These are phyloP conservation scores for Centaurea solstitialis DNA, from an alignment of 129 eudicot genomes.

Conservation along the genomic window DNA sequence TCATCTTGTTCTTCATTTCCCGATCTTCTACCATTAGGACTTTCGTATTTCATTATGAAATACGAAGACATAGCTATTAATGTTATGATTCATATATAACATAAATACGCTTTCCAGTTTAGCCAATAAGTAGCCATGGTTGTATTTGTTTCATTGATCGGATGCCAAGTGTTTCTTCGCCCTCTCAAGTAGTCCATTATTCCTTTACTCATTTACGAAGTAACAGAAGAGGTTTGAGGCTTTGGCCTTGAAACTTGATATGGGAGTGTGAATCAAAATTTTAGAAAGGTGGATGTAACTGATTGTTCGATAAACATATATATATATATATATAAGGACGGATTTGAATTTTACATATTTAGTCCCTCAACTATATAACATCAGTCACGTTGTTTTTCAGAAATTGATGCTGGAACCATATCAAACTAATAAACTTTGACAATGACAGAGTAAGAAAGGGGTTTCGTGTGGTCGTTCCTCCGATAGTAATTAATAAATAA, in stretches of 20 bases:
- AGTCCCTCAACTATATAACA: no score
- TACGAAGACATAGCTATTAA: constrained; percentile 53
- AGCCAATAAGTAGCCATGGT: constrained; percentile 78
- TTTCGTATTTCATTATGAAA: constrained; percentile 69
- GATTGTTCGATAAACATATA: no score
- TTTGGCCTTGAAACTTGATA: not conserved
- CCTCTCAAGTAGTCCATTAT: constrained; percentile 63
- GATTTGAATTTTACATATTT: no score
- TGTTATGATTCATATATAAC: constrained; percentile 55
- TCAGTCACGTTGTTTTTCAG: no score
- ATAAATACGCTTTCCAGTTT: constrained; percentile 73
- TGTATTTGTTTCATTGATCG: constrained; percentile 60
- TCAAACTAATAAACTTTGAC: no score
- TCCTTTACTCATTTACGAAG: not conserved
- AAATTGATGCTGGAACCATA: no score
- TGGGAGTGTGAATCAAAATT: no score
- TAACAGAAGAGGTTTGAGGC: not conserved
- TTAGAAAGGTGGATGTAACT: no score
- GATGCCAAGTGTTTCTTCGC: constrained; percentile 77
- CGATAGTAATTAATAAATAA: no score
- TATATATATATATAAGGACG: no score
- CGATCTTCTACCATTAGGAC: constrained; percentile 31
- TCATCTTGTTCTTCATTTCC: constrained; percentile 26
- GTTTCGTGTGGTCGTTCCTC: no score
- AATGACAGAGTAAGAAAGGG: no score